A percentile compares a stretch with the other conserved stretches of the same genome.
Conservation (phyloP, 2,329 filamentous ascomycete species). For the Plenodomus lindquistii region DNA sequence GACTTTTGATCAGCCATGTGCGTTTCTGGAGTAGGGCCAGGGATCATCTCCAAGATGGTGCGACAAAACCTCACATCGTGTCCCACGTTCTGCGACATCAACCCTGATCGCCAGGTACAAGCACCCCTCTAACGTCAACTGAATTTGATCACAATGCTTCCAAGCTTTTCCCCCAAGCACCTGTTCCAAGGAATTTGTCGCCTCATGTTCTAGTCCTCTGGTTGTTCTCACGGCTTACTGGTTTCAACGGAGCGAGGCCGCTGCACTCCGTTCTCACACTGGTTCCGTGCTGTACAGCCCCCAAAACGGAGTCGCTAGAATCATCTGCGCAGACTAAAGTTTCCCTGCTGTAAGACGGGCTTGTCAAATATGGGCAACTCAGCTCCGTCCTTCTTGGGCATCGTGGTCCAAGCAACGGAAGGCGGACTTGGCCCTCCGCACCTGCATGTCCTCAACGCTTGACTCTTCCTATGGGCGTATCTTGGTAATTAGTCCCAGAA, state of each 20-base stretch:
- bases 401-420: slow-evolving; percentile 17
- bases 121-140: not conserved
- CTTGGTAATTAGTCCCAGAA: slow-evolving; percentile 7
- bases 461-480: slow-evolving; percentile 1
- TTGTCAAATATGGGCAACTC: not conserved
- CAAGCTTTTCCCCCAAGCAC: slow-evolving; percentile 14
- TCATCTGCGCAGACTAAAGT: not conserved
- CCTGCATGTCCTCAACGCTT: slow-evolving; percentile 15
- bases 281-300: slow-evolving; percentile 23
- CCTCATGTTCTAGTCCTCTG: slow-evolving; percentile 2
- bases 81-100: slow-evolving; percentile 5
- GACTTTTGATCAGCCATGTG: too few relatives aligned
- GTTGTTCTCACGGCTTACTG: slow-evolving; percentile 3
- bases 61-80: slow-evolving; percentile 1
- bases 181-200: slow-evolving; percentile 18
- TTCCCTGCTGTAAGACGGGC: not conserved
- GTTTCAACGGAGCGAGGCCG: slow-evolving; percentile 16
- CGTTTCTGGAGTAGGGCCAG: too few relatives aligned
- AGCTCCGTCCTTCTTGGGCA: not conserved
- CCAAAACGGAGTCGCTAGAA: slow-evolving; percentile 10
- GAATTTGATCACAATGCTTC: slow-evolving; percentile 7
- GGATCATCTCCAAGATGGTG: not conserved
- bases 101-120: slow-evolving; percentile 13
- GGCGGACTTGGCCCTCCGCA: slow-evolving; percentile 17
- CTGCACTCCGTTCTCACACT: slow-evolving; percentile 10